Evolutionary conservation across 192 early-diverging fungal genomes (phyloP).

Genomic region (Geranomyces michiganensis): DNA sequence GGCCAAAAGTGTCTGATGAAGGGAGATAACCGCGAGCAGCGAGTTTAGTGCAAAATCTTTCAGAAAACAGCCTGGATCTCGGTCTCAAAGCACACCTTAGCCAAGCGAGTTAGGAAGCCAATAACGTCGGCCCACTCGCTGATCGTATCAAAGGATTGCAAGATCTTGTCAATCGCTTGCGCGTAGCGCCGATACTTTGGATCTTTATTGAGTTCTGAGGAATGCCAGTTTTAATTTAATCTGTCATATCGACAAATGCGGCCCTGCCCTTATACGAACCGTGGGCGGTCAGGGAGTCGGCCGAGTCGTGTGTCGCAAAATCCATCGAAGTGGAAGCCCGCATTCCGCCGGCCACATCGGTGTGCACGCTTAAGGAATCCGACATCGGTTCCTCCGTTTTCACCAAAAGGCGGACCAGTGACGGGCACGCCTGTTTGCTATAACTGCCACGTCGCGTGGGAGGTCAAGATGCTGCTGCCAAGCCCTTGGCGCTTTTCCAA

Average conservation of each 20-base stretch:
- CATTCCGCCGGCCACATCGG: too few relatives aligned
- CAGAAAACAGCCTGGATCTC: too few relatives aligned
- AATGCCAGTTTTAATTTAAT: not conserved
- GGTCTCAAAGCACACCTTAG: conserved; percentile 54
- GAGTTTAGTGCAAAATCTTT: conserved; percentile 19
- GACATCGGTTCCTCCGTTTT: too few relatives aligned
- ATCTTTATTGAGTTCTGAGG: conserved; percentile 42
- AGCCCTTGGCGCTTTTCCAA: too few relatives aligned
- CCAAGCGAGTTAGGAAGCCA: conserved; percentile 81
- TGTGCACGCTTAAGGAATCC: too few relatives aligned
- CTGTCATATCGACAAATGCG: not conserved
- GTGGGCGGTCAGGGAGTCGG: not conserved
- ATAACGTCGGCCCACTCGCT: conserved; percentile 96
- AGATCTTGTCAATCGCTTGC: conserved; percentile 77
- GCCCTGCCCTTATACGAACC: not conserved
- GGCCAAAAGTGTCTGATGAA: conserved; percentile 71
- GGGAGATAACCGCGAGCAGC: not conserved
- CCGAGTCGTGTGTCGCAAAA: not conserved
- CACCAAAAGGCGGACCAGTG: too few relatives aligned
- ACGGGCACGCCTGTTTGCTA: too few relatives aligned
- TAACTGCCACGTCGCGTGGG: too few relatives aligned
- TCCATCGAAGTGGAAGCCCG: too few relatives aligned
- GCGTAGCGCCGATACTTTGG: conserved; percentile 84
- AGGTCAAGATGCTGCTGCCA: too few relatives aligned
- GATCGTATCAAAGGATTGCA: conserved; percentile 91